These are phyloP conservation scores for Epichloe brachyelytri DNA, from an alignment of 2,329 filamentous ascomycete species.

Conservation along the genomic window DNA sequence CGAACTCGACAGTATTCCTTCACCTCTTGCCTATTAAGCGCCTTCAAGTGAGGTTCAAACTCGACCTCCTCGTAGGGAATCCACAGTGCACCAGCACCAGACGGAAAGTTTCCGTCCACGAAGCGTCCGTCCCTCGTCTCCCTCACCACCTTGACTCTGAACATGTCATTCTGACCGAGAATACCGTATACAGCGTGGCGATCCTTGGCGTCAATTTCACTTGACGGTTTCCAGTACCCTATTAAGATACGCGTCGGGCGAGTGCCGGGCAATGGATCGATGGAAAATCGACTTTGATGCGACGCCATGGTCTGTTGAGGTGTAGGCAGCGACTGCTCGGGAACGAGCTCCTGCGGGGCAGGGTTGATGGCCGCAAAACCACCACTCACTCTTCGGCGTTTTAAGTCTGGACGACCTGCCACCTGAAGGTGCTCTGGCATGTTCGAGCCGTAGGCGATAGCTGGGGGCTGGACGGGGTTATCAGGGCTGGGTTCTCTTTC, in stretches of 20 bases:
- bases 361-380: conserved; percentile 22
- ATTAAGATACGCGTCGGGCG: conserved; percentile 45
- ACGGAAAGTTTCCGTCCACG: conserved; percentile 46
- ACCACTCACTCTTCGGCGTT: conserved; percentile 33
- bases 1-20: conserved; percentile 53
- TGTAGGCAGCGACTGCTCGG: conserved; percentile 7
- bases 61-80: conserved; percentile 49
- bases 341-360: conserved; percentile 7
- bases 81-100: conserved; percentile 48
- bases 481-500: conserved; percentile 28
- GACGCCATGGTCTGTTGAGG: conserved; percentile 11
- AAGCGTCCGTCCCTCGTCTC: conserved; percentile 47
- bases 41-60: conserved; percentile 41
- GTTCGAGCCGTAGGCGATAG: conserved; percentile 38
- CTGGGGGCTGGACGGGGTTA: conserved; percentile 25
- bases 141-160: conserved; percentile 47
- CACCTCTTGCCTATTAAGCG: conserved; percentile 39
- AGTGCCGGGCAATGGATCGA: conserved; percentile 36
- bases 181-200: conserved; percentile 53
- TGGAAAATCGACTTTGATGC: conserved; percentile 9
- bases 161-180: conserved; percentile 49
- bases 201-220: conserved; percentile 30
- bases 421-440: conserved; percentile 31
- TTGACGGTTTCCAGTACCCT: conserved; percentile 46
- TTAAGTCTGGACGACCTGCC: conserved; percentile 25